phyloP scores from a whole-genome alignment of 2,329 filamentous ascomycete genomes.

The Xylaria sp. region DNA sequence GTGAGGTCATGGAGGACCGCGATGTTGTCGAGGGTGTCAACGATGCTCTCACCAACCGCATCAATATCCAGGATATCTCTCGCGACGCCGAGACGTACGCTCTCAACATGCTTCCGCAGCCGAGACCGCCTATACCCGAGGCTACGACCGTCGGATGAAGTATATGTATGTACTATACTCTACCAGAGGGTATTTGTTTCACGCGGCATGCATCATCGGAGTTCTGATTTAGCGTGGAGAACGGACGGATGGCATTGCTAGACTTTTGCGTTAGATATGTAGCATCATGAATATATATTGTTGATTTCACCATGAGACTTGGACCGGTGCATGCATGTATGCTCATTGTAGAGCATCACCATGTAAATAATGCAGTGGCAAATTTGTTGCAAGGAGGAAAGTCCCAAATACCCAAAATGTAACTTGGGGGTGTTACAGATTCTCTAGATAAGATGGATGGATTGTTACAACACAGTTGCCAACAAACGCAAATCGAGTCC shows the following conservation, averaged over 20 bases:
- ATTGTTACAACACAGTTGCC: conserved; percentile 26
- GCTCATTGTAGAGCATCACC: background rate
- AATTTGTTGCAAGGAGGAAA: background rate
- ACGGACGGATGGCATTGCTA: background rate
- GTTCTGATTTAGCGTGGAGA: background rate
- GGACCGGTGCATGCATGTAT: background rate
- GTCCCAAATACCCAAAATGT: conserved; percentile 2
- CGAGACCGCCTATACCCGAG: background rate
- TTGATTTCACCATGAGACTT: background rate
- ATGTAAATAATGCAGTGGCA: background rate
- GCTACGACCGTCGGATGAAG: conserved; percentile 6
- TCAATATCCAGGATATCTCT: conserved; percentile 70
- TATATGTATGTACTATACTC: background rate
- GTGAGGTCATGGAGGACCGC: conserved; percentile 80
- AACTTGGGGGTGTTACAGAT: conserved; percentile 15
- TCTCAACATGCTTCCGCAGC: conserved; percentile 53
- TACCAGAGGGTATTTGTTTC: background rate
- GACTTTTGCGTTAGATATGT: background rate
- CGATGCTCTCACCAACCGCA: conserved; percentile 70
- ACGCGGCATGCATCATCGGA: background rate
- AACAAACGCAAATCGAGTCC: conserved; percentile 1
- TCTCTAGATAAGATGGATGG: conserved; percentile 1
- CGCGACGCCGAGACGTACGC: conserved; percentile 73
- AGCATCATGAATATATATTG: background rate
- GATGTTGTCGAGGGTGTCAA: conserved; percentile 78